phyloP scores from a whole-genome alignment of 164 flowering plant genomes.

The Kalanchoe fedtschenkoi region DNA sequence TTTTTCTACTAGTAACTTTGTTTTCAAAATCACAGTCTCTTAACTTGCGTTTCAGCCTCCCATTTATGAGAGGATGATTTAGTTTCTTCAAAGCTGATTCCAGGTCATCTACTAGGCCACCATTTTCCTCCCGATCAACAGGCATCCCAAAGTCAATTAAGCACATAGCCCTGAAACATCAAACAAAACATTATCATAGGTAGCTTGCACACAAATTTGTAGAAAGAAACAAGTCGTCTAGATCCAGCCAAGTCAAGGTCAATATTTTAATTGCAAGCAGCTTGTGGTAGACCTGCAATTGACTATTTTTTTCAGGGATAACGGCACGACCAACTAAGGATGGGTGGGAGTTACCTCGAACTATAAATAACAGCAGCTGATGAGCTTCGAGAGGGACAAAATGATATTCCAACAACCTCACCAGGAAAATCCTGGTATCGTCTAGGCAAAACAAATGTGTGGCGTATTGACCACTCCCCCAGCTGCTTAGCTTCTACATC shows the following conservation, averaged over 20 bases:
- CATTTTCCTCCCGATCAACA: slow-evolving; percentile 42
- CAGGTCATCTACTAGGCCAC: slow-evolving; percentile 20
- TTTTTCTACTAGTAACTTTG: not conserved
- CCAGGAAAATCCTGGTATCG: slow-evolving; percentile 92
- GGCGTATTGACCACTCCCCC: slow-evolving; percentile 74
- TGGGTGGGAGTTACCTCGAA: slow-evolving; percentile 49
- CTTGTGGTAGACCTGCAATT: no score
- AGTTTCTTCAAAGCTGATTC: slow-evolving; percentile 22
- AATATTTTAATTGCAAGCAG: no score
- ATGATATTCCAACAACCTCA: slow-evolving; percentile 86
- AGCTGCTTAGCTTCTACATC: slow-evolving; percentile 86
- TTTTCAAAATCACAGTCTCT: slow-evolving; percentile 14
- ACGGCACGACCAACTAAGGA: not conserved
- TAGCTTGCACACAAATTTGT: not conserved
- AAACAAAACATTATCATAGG: not conserved
- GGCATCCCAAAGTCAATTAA: slow-evolving; percentile 75
- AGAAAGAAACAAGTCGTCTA: no score
- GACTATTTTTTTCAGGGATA: not conserved
- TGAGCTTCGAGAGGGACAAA: slow-evolving; percentile 33
- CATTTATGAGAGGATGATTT: slow-evolving; percentile 18
- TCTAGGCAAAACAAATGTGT: slow-evolving; percentile 55
- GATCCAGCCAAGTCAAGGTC: no score
- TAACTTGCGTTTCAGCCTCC: slow-evolving; percentile 40
- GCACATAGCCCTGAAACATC: slow-evolving; percentile 72
- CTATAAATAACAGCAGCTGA: slow-evolving; percentile 69